These are phyloP conservation scores for Brettanomyces custersianus DNA, from an alignment of 805 yeast genomes.

Conservation along the genomic window DNA sequence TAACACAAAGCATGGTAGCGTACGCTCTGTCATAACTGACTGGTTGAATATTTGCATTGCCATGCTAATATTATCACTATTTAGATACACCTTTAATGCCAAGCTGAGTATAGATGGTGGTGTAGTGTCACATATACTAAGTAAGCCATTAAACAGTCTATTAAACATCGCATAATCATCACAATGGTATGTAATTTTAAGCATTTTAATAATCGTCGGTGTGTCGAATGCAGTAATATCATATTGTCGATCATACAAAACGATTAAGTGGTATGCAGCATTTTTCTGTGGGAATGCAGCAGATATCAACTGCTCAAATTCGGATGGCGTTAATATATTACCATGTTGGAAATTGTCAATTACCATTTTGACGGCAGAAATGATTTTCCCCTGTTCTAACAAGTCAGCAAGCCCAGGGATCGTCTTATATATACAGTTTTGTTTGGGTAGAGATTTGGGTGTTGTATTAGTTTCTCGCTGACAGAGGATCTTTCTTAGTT, in stretches of 20 bases:
- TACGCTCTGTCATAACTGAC: conserved; percentile 15
- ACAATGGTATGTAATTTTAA: conserved; percentile 12
- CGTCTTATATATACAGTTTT: neutral
- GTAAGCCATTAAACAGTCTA: conserved; percentile 13
- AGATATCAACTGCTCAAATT: conserved; percentile 17
- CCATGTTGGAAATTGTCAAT: conserved; percentile 3
- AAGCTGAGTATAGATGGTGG: conserved; percentile 11
- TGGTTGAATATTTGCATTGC: conserved; percentile 23
- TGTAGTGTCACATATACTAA: conserved; percentile 7
- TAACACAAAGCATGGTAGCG: conserved; percentile 11
- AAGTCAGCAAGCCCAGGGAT: too few species aligned
- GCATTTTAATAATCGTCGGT: conserved; percentile 10
- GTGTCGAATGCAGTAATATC: conserved; percentile 11
- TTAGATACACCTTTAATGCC: conserved; percentile 19
- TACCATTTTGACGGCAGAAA: too few species aligned
- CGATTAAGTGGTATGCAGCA: conserved; percentile 13
- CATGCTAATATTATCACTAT: conserved; percentile 17
- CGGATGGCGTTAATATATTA: conserved; percentile 12
- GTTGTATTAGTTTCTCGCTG: too few species aligned
- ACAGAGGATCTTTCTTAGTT: too few species aligned
- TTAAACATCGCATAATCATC: conserved; percentile 18
- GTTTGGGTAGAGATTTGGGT: neutral
- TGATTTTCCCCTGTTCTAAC: too few species aligned
- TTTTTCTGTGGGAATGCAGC: conserved; percentile 8
- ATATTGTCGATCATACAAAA: conserved; percentile 11